Base-by-base conservation (phyloP, 225 moss, liverwort and hornwort genomes). In the Marchantia paleacea region DNA sequence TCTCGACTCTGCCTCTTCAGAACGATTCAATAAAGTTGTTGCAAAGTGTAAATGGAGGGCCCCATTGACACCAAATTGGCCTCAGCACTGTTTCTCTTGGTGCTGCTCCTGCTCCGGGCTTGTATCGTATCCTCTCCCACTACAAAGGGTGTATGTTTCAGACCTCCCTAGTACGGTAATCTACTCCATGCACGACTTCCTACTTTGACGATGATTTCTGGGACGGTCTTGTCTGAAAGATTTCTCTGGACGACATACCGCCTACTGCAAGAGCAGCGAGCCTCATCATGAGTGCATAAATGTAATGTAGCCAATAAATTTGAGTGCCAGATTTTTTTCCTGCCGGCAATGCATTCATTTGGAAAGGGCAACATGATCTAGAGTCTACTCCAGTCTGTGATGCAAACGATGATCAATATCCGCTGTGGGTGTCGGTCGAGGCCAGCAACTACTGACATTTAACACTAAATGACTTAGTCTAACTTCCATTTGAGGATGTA, bases 51-150 rank as follows among this genome's bases (percentile, higher is more conserved):
- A 6, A 30, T 68, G 68, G 28, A 31, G 68, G 68, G 68, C 68
- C 68, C 28, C 68, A 68, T 29, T 13, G 29, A 68, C 30, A 15
- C 68, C 68, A 30, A 10, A 68, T 68, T 30, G 68, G 26, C 10
- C 68, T 68, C 68, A 68, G 68, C 31, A 31, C 68, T 68, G 30
- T 31, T 12, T 28, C 68, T 68, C 29, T 18, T 29, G 10, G 11
- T 67, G 66, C 66, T 62, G n/a, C 62, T 62, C 62, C 62, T 62
- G 29, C 30, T n/a, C 26, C 65, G n/a, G 65, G 26, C n/a, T 68
- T 8, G 68, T 30, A 28, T 26, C 25, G 29, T 28, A 68, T 31
- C 30, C 13, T 68, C 8, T 0, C 8, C 14, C 28, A 29, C 25
- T 14, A 67, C 26, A 29, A 67, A 9, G 66, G 26, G 26, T 67